Conservation (phyloP, 345 rosid species). For the Nasturtium officinale region DNA sequence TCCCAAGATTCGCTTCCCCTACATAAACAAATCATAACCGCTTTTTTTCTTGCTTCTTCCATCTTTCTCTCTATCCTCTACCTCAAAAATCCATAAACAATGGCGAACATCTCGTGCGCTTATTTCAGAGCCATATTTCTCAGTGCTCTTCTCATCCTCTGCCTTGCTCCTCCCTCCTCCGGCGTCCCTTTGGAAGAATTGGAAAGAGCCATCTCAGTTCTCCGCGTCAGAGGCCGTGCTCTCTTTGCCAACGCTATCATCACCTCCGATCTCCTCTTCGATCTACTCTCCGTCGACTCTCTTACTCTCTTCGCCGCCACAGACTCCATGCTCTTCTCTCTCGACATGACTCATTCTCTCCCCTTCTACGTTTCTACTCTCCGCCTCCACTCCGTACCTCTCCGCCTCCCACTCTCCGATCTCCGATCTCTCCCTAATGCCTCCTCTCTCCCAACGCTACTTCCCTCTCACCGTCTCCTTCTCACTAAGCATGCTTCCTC, state of each 20-base stretch:
- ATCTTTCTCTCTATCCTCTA: conserved; percentile 12
- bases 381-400: conserved; percentile 49
- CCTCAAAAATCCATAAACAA: conserved; percentile 22
- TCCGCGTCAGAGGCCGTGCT: conserved; percentile 48
- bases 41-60: conserved; percentile 2
- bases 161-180: conserved; percentile 30
- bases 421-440: conserved; percentile 44
- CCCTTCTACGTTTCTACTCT: conserved; percentile 50
- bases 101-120: conserved; percentile 27
- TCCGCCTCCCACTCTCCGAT: conserved; percentile 46
- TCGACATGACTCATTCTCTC: conserved; percentile 54
- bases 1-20: conserved; percentile 1
- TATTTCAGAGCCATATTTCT: conserved; percentile 29
- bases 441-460: conserved; percentile 47
- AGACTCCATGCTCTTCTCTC: conserved; percentile 49
- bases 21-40: conserved; percentile 29
- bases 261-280: conserved; percentile 55
- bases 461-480: conserved; percentile 41
- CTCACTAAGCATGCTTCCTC: conserved; percentile 26
- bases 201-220: conserved; percentile 45
- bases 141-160: conserved; percentile 28
- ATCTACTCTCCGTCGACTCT: conserved; percentile 48
- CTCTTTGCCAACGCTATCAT: conserved; percentile 61
- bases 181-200: conserved; percentile 46
- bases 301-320: conserved; percentile 51